Evolutionary conservation across 2,329 filamentous ascomycete species (phyloP), one percentile per base, ranked within the genome.

Genomic region (Davidsoniella eucalypti): DNA sequence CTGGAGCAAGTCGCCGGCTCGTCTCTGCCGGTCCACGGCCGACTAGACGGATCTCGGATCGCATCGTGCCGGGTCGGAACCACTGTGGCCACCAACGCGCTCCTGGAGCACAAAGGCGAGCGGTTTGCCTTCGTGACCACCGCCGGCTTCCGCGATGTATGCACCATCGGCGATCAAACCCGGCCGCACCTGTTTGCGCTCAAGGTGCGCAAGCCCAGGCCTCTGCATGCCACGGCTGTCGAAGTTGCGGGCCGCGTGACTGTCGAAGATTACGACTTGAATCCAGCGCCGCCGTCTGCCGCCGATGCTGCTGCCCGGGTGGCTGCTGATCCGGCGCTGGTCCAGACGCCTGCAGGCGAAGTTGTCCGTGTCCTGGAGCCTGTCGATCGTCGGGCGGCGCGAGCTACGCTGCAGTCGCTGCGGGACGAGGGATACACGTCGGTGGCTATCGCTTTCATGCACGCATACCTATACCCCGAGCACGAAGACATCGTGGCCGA

Each of bases 401-500:
- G 69, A 50, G 57, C 65, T 2, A 72, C 81, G 53, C 63, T 87
- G 9, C 69, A 80, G 56, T 61, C 67, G 0, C 69, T 87, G 1
- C 79, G 76, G 52, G 70, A 75, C 29, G 66, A 73, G 7, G 82
- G 82, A 0, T 80, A 93, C 57, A 73, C 73, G 55, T 93, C 85
- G 61, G 81, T 95, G 57, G 87, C 88, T 2, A 86, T 94, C 1
- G 93, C 86, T 58, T 67, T 95, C 53, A 88, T 94, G 81, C 88
- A 95, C 61, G 83, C 83, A 5, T 94, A 94, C 61, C 94, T 87
- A 0, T 95, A 86, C 59, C 87, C 86, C 1, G 78, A 84, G 46
- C 88, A 95, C 58, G 88, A 95, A 61, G 78, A 80, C 1, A 60
- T 86, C 38, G 72, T 94, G 5, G 87, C 87, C 14, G 75, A 71